Conservation (phyloP, 441 rosid genomes). For the Corymbia citriodora region DNA sequence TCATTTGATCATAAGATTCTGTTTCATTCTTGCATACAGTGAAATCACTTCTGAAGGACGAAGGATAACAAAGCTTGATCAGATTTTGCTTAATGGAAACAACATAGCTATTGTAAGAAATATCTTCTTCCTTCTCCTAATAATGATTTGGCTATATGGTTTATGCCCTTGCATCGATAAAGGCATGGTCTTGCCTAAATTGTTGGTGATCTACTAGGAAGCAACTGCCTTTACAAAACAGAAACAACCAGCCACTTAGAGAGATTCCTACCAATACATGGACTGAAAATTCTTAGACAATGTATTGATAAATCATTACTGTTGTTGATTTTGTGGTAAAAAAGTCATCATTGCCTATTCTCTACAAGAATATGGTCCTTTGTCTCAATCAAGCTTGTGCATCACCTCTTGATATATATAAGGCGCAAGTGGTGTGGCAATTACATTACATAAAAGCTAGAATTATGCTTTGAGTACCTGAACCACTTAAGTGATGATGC, state of each 20-base stretch:
- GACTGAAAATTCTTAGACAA: not conserved
- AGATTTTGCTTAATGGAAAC: constrained; percentile 91
- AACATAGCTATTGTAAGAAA: constrained; percentile 85
- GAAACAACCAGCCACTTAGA: not conserved
- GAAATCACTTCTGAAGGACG: constrained; percentile 93
- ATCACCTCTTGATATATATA: not conserved
- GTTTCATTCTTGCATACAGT: constrained; percentile 22
- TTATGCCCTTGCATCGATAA: not conserved
- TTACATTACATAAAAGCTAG: not conserved
- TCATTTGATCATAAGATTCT: not conserved
- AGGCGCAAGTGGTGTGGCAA: not conserved
- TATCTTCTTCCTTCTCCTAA: not conserved
- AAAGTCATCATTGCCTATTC: not conserved
- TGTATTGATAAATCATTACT: not conserved
- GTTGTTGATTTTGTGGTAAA: not conserved
- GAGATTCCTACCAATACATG: not conserved
- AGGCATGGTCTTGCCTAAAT: not conserved
- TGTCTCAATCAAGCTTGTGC: not conserved
- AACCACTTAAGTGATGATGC: not conserved
- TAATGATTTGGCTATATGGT: not conserved
- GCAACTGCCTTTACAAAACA: not conserved
- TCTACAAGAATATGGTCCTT: not conserved
- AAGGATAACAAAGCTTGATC: constrained; percentile 95
- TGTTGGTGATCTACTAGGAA: not conserved
- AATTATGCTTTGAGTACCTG: not conserved